Evolutionary conservation across 768 basidiomycete species (phyloP).

Genomic region (Tricholoma saponaceum): DNA sequence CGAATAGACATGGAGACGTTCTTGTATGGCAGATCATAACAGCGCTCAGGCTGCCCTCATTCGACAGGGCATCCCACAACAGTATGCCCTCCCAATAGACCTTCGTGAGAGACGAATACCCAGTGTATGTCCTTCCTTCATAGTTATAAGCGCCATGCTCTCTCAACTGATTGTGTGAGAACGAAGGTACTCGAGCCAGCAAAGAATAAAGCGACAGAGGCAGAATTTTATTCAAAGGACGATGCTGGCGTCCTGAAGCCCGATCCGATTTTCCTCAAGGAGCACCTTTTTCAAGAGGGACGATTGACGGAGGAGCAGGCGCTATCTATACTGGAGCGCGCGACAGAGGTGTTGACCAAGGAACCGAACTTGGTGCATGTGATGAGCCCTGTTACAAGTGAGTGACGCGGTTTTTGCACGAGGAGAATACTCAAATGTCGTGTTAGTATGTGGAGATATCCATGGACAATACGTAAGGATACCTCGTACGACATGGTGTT

Average conservation of each 20-base stretch:
- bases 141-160: too few relatives aligned
- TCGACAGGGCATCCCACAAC: slow-evolving; percentile 13
- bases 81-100: slow-evolving; percentile 10
- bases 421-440: background rate
- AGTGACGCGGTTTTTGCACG: slow-evolving; percentile 24
- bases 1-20: too few relatives aligned
- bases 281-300: slow-evolving; percentile 88
- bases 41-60: slow-evolving; percentile 3
- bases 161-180: too few relatives aligned
- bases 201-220: slow-evolving; percentile 60
- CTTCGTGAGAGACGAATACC: slow-evolving; percentile 14
- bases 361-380: slow-evolving; percentile 89
- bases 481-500: background rate
- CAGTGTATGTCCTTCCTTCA: too few relatives aligned
- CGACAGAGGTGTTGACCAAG: slow-evolving; percentile 58
- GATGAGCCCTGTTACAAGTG: slow-evolving; percentile 87
- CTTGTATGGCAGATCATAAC: slow-evolving; percentile 10
- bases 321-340: slow-evolving; percentile 69
- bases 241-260: slow-evolving; percentile 55
- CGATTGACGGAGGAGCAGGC: slow-evolving; percentile 82
- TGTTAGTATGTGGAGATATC: slow-evolving; percentile 89
- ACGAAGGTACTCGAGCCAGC: slow-evolving; percentile 73
- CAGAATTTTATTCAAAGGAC: slow-evolving; percentile 61
- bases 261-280: slow-evolving; percentile 75
- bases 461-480: slow-evolving; percentile 88